phyloP scores from a whole-genome alignment of 257 asterid species.

The Solanum pennellii region DNA sequence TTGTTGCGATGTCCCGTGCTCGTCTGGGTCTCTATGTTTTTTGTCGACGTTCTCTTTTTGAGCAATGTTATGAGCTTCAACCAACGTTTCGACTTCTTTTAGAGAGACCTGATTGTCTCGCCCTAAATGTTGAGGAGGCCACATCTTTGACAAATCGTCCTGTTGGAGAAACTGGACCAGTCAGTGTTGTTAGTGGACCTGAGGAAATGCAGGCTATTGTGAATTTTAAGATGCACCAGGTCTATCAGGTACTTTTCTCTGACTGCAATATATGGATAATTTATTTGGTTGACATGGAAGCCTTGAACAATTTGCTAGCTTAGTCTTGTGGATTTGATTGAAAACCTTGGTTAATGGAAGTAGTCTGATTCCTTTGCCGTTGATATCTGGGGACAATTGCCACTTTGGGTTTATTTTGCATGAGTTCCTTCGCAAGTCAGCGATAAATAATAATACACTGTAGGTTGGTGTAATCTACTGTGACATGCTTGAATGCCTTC shows the following conservation, averaged over 20 bases:
- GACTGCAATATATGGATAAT: background rate
- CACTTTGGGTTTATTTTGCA: background rate
- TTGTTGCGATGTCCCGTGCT: slow-evolving; percentile 99
- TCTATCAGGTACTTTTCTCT: slow-evolving; percentile 51
- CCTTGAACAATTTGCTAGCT: background rate
- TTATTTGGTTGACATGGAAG: background rate
- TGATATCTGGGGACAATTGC: background rate
- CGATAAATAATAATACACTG: background rate
- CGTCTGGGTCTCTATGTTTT: slow-evolving; percentile 90
- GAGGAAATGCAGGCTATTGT: slow-evolving; percentile 85
- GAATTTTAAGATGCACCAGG: slow-evolving; percentile 60
- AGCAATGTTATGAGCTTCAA: slow-evolving; percentile 92
- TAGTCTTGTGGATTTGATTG: background rate
- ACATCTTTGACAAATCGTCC: slow-evolving; percentile 58
- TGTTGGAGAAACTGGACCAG: slow-evolving; percentile 61
- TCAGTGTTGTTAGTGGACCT: slow-evolving; percentile 43
- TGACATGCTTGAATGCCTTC: background rate
- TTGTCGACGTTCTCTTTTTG: slow-evolving; percentile 88
- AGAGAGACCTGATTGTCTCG: slow-evolving; percentile 73
- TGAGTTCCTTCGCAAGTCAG: background rate
- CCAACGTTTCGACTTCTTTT: slow-evolving; percentile 84
- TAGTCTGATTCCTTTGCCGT: background rate
- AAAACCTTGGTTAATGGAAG: background rate
- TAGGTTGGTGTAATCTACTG: background rate
- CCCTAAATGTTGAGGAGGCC: slow-evolving; percentile 56